Evolutionary conservation across 1,284 basidiomycete genomes (phyloP).

Genomic region (Apiotrichum veenhuisii): DNA sequence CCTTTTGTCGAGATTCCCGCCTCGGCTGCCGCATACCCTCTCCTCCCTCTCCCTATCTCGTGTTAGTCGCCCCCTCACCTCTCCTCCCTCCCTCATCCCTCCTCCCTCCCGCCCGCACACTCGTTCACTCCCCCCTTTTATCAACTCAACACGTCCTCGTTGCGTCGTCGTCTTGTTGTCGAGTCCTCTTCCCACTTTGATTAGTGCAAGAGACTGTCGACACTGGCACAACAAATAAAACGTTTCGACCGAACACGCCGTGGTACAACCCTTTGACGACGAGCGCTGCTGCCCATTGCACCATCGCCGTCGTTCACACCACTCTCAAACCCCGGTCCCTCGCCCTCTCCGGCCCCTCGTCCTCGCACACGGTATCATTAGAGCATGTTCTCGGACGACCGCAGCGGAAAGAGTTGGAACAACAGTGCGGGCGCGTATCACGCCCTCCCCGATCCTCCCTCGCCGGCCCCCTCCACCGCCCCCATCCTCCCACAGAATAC

Average conservation of each 20-base stretch:
- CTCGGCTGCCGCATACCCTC: neutral
- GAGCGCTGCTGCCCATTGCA: neutral
- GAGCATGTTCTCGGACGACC: slow-evolving; percentile 4
- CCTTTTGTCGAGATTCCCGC: neutral
- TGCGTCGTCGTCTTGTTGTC: too few relatives aligned
- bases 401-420: neutral
- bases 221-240: too few relatives aligned
- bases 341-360: neutral
- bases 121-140: neutral
- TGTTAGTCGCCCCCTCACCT: too few relatives aligned
- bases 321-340: neutral
- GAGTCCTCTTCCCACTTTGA: too few relatives aligned
- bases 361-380: neutral
- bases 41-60: neutral
- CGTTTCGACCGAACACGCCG: too few relatives aligned
- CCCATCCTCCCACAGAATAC: neutral
- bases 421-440: neutral
- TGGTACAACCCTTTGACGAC: too few relatives aligned
- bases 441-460: neutral
- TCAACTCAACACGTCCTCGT: too few relatives aligned
- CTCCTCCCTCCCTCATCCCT: too few relatives aligned
- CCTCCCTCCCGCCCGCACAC: neutral
- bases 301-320: neutral
- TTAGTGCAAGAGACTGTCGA: too few relatives aligned
- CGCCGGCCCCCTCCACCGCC: neutral